phyloP scores from a whole-genome alignment of 1,284 basidiomycete species.

The Fomitopsis palustris region DNA sequence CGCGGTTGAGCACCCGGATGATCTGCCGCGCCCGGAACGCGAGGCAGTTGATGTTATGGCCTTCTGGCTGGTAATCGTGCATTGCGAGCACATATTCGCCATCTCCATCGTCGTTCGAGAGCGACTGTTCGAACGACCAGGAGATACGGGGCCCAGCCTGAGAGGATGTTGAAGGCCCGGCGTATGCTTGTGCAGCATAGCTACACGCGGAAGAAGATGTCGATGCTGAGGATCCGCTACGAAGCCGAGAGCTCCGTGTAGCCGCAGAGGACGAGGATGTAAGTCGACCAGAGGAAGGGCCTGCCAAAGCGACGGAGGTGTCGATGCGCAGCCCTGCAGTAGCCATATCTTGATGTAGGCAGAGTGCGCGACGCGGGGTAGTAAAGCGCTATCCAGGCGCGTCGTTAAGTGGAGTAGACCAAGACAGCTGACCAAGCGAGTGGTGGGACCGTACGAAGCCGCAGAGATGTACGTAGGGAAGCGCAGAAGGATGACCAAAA shows the following conservation, averaged over 20 bases:
- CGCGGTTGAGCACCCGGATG: conserved; percentile 85
- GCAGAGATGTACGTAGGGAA: background rate
- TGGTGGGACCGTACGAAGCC: background rate
- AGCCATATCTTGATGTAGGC: conserved; percentile 27
- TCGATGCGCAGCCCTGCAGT: conserved; percentile 43
- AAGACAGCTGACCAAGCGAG: background rate
- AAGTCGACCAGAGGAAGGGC: conserved; percentile 31
- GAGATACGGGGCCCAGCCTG: background rate
- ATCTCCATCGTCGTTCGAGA: conserved; percentile 28
- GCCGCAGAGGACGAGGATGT: conserved; percentile 14
- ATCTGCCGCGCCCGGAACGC: conserved; percentile 88
- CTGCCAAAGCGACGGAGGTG: conserved; percentile 33
- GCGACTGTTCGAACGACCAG: conserved; percentile 17
- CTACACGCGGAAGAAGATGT: conserved; percentile 22
- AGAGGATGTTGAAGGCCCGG: background rate
- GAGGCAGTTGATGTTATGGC: conserved; percentile 78
- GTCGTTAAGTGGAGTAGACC: background rate
- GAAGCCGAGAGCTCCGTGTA: conserved; percentile 14
- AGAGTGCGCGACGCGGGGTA: conserved; percentile 1
- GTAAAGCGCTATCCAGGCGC: background rate
- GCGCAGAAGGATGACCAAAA: background rate
- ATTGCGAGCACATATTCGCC: conserved; percentile 80
- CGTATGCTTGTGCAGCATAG: conserved; percentile 7
- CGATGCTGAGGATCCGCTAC: conserved; percentile 25
- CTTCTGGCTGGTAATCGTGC: conserved; percentile 79